phyloP scores from a whole-genome alignment of 108 stramenopile genomes.

The Thalassiosira profunda region DNA sequence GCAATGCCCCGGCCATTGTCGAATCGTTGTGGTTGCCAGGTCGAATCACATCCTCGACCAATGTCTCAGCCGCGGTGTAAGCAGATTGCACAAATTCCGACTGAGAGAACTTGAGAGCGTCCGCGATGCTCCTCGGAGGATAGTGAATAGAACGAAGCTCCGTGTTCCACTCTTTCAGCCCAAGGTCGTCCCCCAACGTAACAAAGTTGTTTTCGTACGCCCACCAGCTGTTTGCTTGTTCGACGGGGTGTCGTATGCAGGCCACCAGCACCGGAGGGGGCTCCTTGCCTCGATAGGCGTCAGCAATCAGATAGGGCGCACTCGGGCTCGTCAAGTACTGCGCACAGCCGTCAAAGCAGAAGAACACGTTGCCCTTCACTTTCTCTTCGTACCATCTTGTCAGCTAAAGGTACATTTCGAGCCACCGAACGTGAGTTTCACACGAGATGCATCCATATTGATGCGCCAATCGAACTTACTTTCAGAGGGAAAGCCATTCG shows the following conservation, averaged over 20 bases:
- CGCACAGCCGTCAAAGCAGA: conserved; percentile 72
- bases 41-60: conserved; percentile 3
- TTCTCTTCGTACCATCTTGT: conserved; percentile 55
- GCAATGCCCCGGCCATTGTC: neutral
- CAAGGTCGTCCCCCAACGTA: conserved; percentile 58
- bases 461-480: conserved; percentile 12
- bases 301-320: conserved; percentile 62
- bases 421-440: neutral
- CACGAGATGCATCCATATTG: neutral
- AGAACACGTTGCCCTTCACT: conserved; percentile 53
- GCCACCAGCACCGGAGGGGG: conserved; percentile 58
- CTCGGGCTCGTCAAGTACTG: conserved; percentile 68
- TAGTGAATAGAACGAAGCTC: conserved; percentile 47
- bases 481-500: conserved; percentile 71
- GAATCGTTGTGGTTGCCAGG: neutral
- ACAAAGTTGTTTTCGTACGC: conserved; percentile 68
- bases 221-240: conserved; percentile 80
- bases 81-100: conserved; percentile 28
- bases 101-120: conserved; percentile 51
- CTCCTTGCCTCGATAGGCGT: conserved; percentile 37
- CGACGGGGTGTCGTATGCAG: conserved; percentile 58
- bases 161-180: conserved; percentile 52
- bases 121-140: conserved; percentile 42
- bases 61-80: conserved; percentile 42
- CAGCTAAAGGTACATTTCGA: neutral